Base-by-base conservation (phyloP, 805 yeast species). In the Cyberlindnera suaveolens region DNA sequence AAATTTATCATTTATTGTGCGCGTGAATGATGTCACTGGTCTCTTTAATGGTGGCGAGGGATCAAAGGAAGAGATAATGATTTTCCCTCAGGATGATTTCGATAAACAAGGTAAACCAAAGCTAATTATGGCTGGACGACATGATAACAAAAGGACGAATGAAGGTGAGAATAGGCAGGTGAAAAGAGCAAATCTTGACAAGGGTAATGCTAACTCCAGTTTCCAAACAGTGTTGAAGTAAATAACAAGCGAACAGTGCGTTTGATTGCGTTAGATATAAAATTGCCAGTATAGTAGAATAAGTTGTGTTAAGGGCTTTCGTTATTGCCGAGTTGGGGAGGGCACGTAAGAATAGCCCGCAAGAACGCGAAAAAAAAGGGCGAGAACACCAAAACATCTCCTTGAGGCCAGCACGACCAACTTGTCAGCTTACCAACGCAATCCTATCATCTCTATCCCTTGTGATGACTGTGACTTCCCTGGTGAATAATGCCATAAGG, bases 11-110 rank as follows among this genome's bases (percentile, higher is more conserved):
- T 85, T 77, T 54, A 62, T 60, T 36, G 74, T 83, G 4, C 58
- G 65, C 13, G 66, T 83, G 20, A 66, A 68, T 41, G 89, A 83
- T 51, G 62, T 74, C 1, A 80, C 88, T 0, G 90, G 90, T 2
- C 60, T 82, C 17, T 82, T 74, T 62, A 72, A 75, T 41, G 73
- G 71, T 13, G 81, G 80, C 8, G 62, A 63, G 15, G 31, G 34
- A 36, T 5, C 20, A 26, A 34, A 38, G 6, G 11, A 34, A 16
- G 36, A 18, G 13, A 26, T 42, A 15, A 19, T 9, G 9, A 33
- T 45, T 7, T 27, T 46, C 6, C 30, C 38, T 9, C 49, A 50
- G 36, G 50, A 56, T 34, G 53, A 46, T 5, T 40, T 34, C 16
- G 62, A 56, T 34, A 34, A 33, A 10, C 42, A 40, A 19, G 14